Conservation (phyloP, 148 eudicot genomes). For the Cornus kousa region DNA sequence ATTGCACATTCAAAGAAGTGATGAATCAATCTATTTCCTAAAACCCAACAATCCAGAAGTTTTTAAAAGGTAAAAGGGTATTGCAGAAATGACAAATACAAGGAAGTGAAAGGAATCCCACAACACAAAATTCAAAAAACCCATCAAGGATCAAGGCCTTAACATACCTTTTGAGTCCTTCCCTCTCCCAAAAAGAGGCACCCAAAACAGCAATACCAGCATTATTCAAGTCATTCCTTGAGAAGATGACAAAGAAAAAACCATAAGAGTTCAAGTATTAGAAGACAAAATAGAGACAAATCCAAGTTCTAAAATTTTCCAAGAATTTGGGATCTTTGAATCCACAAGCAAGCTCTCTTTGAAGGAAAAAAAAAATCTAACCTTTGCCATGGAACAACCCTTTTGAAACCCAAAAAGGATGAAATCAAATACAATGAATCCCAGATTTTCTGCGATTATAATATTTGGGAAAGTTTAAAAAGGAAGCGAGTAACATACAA, state of each 20-base stretch:
- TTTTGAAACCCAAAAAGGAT: conserved; percentile 12
- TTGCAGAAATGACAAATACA: background rate
- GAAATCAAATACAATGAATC: conserved; percentile 34
- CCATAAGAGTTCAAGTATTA: conserved; percentile 20
- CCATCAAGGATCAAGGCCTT: conserved; percentile 23
- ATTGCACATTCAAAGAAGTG: conserved; percentile 17
- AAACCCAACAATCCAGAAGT: conserved; percentile 1
- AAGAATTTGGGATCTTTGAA: conserved; percentile 29
- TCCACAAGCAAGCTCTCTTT: conserved; percentile 31
- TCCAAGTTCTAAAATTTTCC: conserved; percentile 23
- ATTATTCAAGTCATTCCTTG: conserved; percentile 32
- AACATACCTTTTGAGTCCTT: conserved; percentile 31
- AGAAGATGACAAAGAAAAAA: conserved; percentile 18
- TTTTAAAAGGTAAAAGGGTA: background rate
- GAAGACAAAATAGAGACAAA: conserved; percentile 2
- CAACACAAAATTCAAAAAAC: background rate
- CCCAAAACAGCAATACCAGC: conserved; percentile 9
- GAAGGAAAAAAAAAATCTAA: conserved; percentile 18
- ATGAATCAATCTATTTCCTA: conserved; percentile 22
- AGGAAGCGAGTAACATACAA: conserved; percentile 7
- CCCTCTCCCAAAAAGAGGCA: conserved; percentile 1
- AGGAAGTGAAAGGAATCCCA: background rate
- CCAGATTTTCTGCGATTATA: conserved; percentile 7
- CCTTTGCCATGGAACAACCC: conserved; percentile 2
- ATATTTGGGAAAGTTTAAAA: conserved; percentile 2